Evolutionary conservation across 495 filamentous ascomycete species (phyloP), one percentile per base, ranked within the genome.

Genomic region (Aspergillus diversus): DNA sequence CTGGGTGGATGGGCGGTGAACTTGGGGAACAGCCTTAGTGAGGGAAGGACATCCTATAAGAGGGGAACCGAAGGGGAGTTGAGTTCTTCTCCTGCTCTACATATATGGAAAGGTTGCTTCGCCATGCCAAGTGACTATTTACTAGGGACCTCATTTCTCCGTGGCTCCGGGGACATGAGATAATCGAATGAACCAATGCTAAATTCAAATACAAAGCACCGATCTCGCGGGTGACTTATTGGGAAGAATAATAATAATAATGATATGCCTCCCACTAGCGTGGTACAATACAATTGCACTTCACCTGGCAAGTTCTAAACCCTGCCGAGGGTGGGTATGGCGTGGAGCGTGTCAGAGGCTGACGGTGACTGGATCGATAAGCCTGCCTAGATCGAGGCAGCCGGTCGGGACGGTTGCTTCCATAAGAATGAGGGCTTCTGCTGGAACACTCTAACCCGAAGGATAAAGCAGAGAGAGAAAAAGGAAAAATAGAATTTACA

Each of bases 171-270:
- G 46, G 57, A 15, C 35, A 57, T 66, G 64, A 62, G 64, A 61
- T 62, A 66, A 62, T 66, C 43, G 55, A 66, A 58, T 66, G 48
- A 59, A 55, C 27, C 62, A 55, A 64, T 59, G 43, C 9, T 51
- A 31, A 47, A 52, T 37, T 37, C 21, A 31, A 47, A 55, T 35
- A n/a, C 55, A 49, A 62, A 55, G 37, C 49, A 62, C 54, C 59
- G 54, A 53, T 57, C 49, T 47, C 55, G 58, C n/a, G 47, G 33
- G 34, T 17, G 47, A 17, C 8, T 39, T 46, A 50, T 56, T 54
- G 51, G 27, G 9, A 34, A 32, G 32, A 43, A 50, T 42, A 50
- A 42, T 31, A 11, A 59, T 50, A 4, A 43, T 43, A 13, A 43
- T 43, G 39, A 43, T 43, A 43, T 43, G 39, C 39, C 5, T 43